A percentile compares a stretch with the other conserved stretches of the same genome.
Evolutionary conservation across 805 yeast species (phyloP).

Genomic region (Saccharomyces kudriavzevii): DNA sequence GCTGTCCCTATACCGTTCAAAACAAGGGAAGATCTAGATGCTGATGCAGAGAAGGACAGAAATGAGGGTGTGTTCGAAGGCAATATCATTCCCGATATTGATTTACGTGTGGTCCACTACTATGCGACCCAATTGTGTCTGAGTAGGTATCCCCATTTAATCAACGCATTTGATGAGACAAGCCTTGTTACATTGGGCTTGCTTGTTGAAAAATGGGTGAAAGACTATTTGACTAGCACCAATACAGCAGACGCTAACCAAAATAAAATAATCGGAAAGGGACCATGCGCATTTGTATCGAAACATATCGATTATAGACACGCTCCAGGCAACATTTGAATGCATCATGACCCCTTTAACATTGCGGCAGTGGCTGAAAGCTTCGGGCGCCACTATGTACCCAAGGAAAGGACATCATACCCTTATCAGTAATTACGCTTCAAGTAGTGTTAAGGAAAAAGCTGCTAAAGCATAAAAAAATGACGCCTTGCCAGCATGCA

Average conservation of each 20-base stretch:
- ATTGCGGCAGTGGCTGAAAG: not conserved
- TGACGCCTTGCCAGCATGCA: not conserved
- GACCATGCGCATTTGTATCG: slow-evolving; percentile 17
- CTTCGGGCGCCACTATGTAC: not conserved
- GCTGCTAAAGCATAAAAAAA: not conserved
- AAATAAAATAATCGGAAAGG: slow-evolving; percentile 6
- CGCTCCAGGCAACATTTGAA: slow-evolving; percentile 22
- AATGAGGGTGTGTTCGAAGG: slow-evolving; percentile 23
- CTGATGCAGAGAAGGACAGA: slow-evolving; percentile 15
- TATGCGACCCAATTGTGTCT: slow-evolving; percentile 28
- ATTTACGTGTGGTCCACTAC: slow-evolving; percentile 32
- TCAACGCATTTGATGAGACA: slow-evolving; percentile 31
- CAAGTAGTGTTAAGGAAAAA: no score
- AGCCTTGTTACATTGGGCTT: slow-evolving; percentile 32
- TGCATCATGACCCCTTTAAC: not conserved
- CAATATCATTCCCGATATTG: slow-evolving; percentile 23
- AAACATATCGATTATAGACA: slow-evolving; percentile 21
- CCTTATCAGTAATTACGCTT: not conserved
- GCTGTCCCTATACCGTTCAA: slow-evolving; percentile 28
- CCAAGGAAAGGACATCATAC: not conserved
- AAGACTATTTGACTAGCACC: slow-evolving; percentile 19
- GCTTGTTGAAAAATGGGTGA: slow-evolving; percentile 33
- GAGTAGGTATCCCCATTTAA: slow-evolving; percentile 24
- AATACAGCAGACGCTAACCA: slow-evolving; percentile 2
- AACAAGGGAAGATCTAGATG: slow-evolving; percentile 24